Conservation (phyloP, 495 filamentous ascomycete species). For the Penicillium canescens region DNA sequence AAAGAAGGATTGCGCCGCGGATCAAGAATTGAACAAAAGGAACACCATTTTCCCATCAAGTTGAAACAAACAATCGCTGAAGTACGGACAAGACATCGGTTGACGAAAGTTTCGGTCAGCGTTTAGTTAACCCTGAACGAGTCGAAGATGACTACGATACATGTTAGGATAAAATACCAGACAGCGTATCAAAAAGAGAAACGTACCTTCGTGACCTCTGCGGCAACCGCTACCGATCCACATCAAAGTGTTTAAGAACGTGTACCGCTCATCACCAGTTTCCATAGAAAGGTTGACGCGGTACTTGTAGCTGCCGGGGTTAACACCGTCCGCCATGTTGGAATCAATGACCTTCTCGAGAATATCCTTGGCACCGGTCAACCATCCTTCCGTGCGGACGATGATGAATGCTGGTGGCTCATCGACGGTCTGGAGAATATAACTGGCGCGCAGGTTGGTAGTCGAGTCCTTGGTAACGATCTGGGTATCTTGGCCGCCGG, state of each 20-base stretch:
- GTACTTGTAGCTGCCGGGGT: constrained; percentile 58
- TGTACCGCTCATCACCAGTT: constrained; percentile 60
- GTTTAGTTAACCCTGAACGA: constrained; percentile 48
- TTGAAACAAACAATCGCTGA: constrained; percentile 32
- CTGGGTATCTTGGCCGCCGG: constrained; percentile 61
- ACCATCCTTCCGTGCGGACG: constrained; percentile 57
- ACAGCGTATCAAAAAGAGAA: background rate
- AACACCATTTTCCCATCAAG: constrained; percentile 10
- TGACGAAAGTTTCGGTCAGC: constrained; percentile 15
- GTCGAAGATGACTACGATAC: constrained; percentile 43
- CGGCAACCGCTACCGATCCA: constrained; percentile 62
- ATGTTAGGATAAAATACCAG: constrained; percentile 13
- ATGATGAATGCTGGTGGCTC: constrained; percentile 61
- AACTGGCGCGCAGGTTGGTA: constrained; percentile 53
- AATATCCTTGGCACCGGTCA: constrained; percentile 57
- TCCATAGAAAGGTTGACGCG: constrained; percentile 61
- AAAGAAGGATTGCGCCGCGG: constrained; percentile 3
- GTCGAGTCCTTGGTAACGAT: constrained; percentile 55
- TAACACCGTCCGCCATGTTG: constrained; percentile 48
- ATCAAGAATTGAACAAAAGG: background rate
- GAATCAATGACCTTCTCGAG: constrained; percentile 59
- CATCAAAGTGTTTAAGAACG: constrained; percentile 62
- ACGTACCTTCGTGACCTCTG: constrained; percentile 55
- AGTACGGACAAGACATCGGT: constrained; percentile 36
- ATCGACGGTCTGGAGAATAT: constrained; percentile 58